Conservation (phyloP, 306 rosid genomes). For the Gastrolobium bilobum region DNA sequence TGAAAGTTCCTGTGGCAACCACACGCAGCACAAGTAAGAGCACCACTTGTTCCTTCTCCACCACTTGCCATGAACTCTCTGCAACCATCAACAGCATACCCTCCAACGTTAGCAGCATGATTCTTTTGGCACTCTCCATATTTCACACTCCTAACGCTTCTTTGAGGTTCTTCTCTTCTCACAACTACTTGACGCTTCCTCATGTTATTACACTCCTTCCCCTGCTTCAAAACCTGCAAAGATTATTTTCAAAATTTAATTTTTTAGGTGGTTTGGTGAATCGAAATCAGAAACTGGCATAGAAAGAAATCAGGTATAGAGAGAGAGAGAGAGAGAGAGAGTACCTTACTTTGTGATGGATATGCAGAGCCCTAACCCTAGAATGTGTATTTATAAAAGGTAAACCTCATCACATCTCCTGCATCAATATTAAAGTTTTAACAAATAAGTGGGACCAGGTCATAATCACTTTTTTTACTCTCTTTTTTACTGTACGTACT, state of each 20-base stretch:
- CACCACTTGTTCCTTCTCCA: slow-evolving; percentile 64
- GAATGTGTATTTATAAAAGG: slow-evolving; percentile 63
- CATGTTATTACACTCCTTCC: slow-evolving; percentile 47
- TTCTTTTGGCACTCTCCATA: slow-evolving; percentile 96
- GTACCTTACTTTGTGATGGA: slow-evolving; percentile 46
- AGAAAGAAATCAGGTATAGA: slow-evolving; percentile 27
- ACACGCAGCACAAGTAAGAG: slow-evolving; percentile 92
- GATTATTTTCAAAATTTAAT: neutral
- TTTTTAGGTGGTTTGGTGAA: slow-evolving; percentile 30
- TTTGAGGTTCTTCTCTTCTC: slow-evolving; percentile 65
- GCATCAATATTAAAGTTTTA: slow-evolving; percentile 10
- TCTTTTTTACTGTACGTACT: neutral
- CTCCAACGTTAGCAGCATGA: slow-evolving; percentile 91
- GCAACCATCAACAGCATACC: slow-evolving; percentile 93
- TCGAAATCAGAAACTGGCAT: slow-evolving; percentile 20
- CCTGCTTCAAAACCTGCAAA: slow-evolving; percentile 34
- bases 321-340: slow-evolving; percentile 6
- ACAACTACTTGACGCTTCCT: slow-evolving; percentile 93
- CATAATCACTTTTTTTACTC: slow-evolving; percentile 7
- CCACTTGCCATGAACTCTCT: slow-evolving; percentile 90
- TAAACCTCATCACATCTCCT: slow-evolving; percentile 23
- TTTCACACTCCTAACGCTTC: slow-evolving; percentile 61
- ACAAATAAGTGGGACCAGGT: slow-evolving; percentile 40
- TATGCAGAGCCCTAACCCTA: slow-evolving; percentile 80
- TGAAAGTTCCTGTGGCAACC: slow-evolving; percentile 94